These are phyloP conservation scores for Suhomyces atakaporum DNA, from an alignment of 1,139 yeast genomes.

Conservation along the genomic window DNA sequence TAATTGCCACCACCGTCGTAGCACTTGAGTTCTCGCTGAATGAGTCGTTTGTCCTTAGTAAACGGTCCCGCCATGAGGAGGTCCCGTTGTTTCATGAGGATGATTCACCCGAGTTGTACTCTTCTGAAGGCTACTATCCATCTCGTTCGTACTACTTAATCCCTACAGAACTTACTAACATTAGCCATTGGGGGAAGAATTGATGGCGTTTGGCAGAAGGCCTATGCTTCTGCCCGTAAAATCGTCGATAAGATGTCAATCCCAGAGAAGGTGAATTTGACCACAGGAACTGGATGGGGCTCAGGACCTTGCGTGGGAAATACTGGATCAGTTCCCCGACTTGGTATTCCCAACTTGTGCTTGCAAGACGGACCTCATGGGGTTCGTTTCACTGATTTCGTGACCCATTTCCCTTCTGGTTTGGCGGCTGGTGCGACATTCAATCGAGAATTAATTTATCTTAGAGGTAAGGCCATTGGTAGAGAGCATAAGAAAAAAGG, in stretches of 20 bases:
- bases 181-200: slow-evolving; percentile 46
- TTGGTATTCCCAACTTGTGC: slow-evolving; percentile 59
- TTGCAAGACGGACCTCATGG: slow-evolving; percentile 70
- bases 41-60: slow-evolving; percentile 11
- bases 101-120: slow-evolving; percentile 28
- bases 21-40: not conserved
- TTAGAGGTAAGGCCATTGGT: slow-evolving; percentile 60
- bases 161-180: slow-evolving; percentile 9
- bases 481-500: slow-evolving; percentile 57
- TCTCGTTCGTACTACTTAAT: slow-evolving; percentile 31
- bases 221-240: slow-evolving; percentile 56
- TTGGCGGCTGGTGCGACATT: slow-evolving; percentile 61
- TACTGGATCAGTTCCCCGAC: slow-evolving; percentile 59
- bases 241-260: slow-evolving; percentile 56
- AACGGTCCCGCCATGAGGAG: slow-evolving; percentile 41
- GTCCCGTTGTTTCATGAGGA: slow-evolving; percentile 33
- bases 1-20: no score
- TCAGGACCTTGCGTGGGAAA: slow-evolving; percentile 67
- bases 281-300: slow-evolving; percentile 69
- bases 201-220: slow-evolving; percentile 54
- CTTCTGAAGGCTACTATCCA: slow-evolving; percentile 35
- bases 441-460: slow-evolving; percentile 52
- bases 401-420: slow-evolving; percentile 61
- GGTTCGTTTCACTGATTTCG: slow-evolving; percentile 58
- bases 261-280: slow-evolving; percentile 60